phyloP scores from a whole-genome alignment of 352 stramenopile species.

The Blastocystis sp. region DNA sequence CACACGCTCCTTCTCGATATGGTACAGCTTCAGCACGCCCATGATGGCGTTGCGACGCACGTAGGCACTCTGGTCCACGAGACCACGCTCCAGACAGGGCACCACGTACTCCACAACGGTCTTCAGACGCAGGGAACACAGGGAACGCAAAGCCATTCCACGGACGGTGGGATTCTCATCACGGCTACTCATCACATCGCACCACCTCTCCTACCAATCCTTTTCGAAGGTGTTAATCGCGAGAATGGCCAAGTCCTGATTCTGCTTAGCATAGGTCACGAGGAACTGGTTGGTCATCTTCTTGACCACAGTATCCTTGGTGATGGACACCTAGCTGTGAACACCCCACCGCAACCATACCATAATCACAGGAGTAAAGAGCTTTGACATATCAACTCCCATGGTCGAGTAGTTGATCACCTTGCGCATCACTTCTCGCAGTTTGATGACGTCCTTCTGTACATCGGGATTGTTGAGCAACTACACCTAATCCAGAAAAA shows the following conservation, averaged over 20 bases:
- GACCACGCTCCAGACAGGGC: slow-evolving; percentile 71
- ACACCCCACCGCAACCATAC: slow-evolving; percentile 64
- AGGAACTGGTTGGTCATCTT: slow-evolving; percentile 99
- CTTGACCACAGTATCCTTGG: slow-evolving; percentile 96
- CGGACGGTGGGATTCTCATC: slow-evolving; percentile 97
- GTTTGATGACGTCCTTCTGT: slow-evolving; percentile 91
- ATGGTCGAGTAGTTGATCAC: slow-evolving; percentile 99
- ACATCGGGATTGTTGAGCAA: slow-evolving; percentile 90
- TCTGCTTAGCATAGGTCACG: slow-evolving; percentile 93
- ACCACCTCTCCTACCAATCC: slow-evolving; percentile 77
- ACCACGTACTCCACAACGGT: slow-evolving; percentile 91
- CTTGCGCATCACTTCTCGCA: slow-evolving; percentile 99
- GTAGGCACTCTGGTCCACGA: slow-evolving; percentile 91
- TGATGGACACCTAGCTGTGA: slow-evolving; percentile 71
- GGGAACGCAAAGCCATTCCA: slow-evolving; percentile 87
- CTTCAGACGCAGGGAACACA: slow-evolving; percentile 89
- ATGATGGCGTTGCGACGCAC: slow-evolving; percentile 98
- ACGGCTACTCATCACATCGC: slow-evolving; percentile 66
- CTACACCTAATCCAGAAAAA: slow-evolving; percentile 64
- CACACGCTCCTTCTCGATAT: slow-evolving; percentile 82
- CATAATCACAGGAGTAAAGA: slow-evolving; percentile 99
- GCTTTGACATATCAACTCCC: slow-evolving; percentile 93
- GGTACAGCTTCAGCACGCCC: slow-evolving; percentile 92
- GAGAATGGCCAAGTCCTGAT: slow-evolving; percentile 97
- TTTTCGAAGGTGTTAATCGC: slow-evolving; percentile 99